Evolutionary conservation across 78 protist species (phyloP).

Genomic region (Creolimax fragrantissima): DNA sequence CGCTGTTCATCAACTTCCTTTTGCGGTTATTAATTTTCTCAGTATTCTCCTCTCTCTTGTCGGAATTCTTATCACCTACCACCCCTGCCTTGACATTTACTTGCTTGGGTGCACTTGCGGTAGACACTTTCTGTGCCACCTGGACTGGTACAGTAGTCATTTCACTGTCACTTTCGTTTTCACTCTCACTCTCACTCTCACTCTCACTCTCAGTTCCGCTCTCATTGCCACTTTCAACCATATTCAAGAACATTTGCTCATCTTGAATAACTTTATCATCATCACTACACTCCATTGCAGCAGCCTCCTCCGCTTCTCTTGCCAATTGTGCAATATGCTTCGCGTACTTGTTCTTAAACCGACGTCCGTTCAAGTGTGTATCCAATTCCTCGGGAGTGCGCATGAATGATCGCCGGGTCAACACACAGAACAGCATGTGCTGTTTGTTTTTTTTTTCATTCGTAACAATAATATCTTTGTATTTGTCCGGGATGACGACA

Average conservation of each 20-base stretch:
- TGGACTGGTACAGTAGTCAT: too few species aligned
- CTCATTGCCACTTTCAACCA: background rate
- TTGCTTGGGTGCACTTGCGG: too few species aligned
- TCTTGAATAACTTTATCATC: background rate
- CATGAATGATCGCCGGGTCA: background rate
- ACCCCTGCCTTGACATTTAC: too few species aligned
- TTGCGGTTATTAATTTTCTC: too few species aligned
- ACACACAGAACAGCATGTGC: background rate
- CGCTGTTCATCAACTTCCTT: too few species aligned
- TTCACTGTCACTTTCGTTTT: too few species aligned
- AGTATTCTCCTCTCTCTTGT: too few species aligned
- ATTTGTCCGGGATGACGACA: background rate
- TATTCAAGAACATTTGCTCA: background rate
- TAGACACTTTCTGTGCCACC: too few species aligned
- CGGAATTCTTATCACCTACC: too few species aligned
- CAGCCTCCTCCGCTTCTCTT: background rate
- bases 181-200: too few species aligned
- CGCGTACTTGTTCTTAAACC: background rate
- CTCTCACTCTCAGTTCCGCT: too few species aligned
- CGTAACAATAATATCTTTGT: background rate
- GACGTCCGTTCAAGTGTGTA: background rate
- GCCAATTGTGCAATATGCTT: background rate
- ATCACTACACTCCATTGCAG: background rate
- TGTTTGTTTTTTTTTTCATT: background rate
- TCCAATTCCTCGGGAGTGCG: background rate